These are phyloP conservation scores for Anisodus acutangulus DNA, from an alignment of 257 asterid species.

Conservation along the genomic window DNA sequence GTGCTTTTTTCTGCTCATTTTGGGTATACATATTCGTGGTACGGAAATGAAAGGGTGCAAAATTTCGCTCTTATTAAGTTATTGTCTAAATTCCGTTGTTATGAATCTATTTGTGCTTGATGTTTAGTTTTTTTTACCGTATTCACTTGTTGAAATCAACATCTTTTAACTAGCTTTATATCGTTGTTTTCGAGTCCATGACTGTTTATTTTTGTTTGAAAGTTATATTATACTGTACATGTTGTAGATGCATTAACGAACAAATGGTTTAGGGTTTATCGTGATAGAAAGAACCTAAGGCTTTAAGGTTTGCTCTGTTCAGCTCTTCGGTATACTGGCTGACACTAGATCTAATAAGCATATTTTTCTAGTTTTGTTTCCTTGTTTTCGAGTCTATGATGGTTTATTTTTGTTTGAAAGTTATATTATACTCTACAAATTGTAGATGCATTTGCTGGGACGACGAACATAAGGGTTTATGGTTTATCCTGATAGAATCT, in stretches of 20 bases:
- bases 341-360: not conserved
- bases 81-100: not conserved
- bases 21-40: not conserved
- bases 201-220: not conserved
- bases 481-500: constrained; percentile 33
- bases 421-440: too few relatives aligned
- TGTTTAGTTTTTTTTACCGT: not conserved
- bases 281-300: not conserved
- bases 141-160: not conserved
- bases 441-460: not conserved
- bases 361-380: not conserved
- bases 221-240: not conserved
- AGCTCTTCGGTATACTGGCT: constrained; percentile 35
- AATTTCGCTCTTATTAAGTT: not conserved
- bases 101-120: constrained; percentile 30
- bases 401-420: not conserved
- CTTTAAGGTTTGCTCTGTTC: constrained; percentile 28
- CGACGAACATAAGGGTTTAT: constrained; percentile 28
- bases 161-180: not conserved
- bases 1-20: not conserved
- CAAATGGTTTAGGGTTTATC: constrained; percentile 41
- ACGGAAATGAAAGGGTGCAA: not conserved
- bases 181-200: not conserved
- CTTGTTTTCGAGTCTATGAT: not conserved
- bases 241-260: not conserved